phyloP scores from a whole-genome alignment of 345 rosid genomes.

The Balakata baccata region DNA sequence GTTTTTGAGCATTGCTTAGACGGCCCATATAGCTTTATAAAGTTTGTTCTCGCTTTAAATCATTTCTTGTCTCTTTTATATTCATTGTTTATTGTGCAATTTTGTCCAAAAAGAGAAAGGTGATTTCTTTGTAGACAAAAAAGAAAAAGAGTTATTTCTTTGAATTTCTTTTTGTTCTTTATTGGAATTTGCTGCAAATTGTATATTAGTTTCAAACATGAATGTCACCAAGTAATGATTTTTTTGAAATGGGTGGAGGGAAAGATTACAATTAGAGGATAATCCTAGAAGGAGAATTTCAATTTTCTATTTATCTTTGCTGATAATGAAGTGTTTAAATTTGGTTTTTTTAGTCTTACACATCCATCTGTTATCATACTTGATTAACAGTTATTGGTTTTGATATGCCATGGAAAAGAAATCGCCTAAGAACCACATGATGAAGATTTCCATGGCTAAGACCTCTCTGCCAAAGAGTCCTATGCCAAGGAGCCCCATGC shows the following conservation, averaged over 20 bases:
- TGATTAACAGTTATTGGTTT: not conserved
- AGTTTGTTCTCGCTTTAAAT: slow-evolving; percentile 12
- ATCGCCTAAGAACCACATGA: slow-evolving; percentile 35
- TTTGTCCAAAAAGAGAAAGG: slow-evolving; percentile 14
- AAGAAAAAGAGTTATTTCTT: slow-evolving; percentile 5
- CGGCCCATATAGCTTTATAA: slow-evolving; percentile 4
- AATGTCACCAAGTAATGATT: not conserved
- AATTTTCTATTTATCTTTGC: not conserved
- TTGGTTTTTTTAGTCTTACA: not conserved
- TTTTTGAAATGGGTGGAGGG: not conserved
- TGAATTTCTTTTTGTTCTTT: not conserved
- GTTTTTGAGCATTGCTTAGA: slow-evolving; percentile 1
- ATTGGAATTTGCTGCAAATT: not conserved
- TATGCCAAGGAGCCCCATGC: slow-evolving; percentile 42
- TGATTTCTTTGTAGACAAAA: not conserved
- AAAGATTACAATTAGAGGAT: not conserved
- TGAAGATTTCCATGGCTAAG: slow-evolving; percentile 43
- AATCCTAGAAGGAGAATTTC: too few relatives aligned
- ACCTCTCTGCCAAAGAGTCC: slow-evolving; percentile 43
- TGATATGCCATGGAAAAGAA: slow-evolving; percentile 28
- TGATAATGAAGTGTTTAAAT: not conserved
- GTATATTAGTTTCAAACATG: slow-evolving; percentile 1
- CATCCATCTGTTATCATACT: not conserved
- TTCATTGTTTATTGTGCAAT: slow-evolving; percentile 3
- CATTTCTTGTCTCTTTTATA: not conserved